A percentile compares a stretch with the other conserved stretches of the same genome.
These are phyloP conservation scores for Yamadazyma ubonensis DNA, from an alignment of 805 yeast genomes.

Conservation along the genomic window DNA sequence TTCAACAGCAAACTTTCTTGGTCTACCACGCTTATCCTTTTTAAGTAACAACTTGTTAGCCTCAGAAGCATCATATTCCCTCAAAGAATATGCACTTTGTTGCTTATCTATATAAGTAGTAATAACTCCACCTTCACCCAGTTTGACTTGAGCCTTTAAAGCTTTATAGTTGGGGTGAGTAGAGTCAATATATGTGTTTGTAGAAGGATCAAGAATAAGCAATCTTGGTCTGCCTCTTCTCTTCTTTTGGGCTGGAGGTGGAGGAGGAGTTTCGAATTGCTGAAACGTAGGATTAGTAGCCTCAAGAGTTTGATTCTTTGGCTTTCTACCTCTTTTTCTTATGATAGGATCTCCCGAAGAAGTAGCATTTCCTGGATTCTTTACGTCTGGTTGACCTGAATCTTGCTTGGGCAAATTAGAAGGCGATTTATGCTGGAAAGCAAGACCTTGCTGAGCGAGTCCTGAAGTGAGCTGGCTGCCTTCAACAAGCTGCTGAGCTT, in stretches of 20 bases:
- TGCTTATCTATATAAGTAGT: slow-evolving; percentile 11
- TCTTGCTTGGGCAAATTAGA: too few species aligned
- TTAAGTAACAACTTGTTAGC: slow-evolving; percentile 34
- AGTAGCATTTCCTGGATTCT: slow-evolving; percentile 1
- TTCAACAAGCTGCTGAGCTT: slow-evolving; percentile 7
- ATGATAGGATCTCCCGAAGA: slow-evolving; percentile 8
- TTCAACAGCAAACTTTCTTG: slow-evolving; percentile 49
- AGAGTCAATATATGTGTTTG: slow-evolving; percentile 40
- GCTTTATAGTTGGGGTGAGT: slow-evolving; percentile 42
- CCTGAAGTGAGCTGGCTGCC: slow-evolving; percentile 1
- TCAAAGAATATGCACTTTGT: slow-evolving; percentile 3
- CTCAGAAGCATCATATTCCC: slow-evolving; percentile 28
- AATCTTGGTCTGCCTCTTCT: slow-evolving; percentile 45
- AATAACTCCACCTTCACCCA: slow-evolving; percentile 10
- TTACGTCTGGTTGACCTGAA: too few species aligned
- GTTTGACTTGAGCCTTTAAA: slow-evolving; percentile 29
- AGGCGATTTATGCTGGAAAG: slow-evolving; percentile 12
- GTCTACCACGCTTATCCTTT: slow-evolving; percentile 50
- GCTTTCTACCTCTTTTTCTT: slow-evolving; percentile 13
- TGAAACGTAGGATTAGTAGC: slow-evolving; percentile 10
- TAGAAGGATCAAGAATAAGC: slow-evolving; percentile 40
- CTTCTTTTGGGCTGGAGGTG: slow-evolving; percentile 20
- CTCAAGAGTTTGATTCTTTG: slow-evolving; percentile 7
- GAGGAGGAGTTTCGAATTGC: slow-evolving; percentile 8
- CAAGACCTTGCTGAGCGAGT: neutral